Percentiles rank a stretch among this genome's conserved stretches.
Conservation (phyloP, 805 yeast species). For the Candida boleticola region DNA sequence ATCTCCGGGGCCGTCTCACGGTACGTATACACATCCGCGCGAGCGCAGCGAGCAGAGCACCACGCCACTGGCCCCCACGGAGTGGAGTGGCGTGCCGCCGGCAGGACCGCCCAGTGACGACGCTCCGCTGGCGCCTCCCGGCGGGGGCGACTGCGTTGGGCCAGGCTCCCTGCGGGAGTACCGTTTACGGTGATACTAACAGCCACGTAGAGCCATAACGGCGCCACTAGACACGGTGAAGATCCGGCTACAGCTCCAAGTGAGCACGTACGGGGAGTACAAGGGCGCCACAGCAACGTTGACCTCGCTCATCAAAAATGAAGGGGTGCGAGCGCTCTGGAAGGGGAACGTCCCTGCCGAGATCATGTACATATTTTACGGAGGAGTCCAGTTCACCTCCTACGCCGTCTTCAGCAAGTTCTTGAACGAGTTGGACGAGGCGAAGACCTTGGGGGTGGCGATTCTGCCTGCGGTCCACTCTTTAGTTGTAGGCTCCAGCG, state of each 20-base stretch:
- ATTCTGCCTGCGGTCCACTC: conserved; percentile 43
- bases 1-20: conserved; percentile 58
- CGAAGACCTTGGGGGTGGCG: conserved; percentile 8
- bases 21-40: no score
- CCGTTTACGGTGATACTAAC: conserved; percentile 17
- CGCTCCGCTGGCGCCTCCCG: not conserved
- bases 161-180: not conserved
- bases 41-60: no score
- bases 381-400: conserved; percentile 79
- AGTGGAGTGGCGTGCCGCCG: no score
- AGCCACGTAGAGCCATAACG: conserved; percentile 46
- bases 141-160: not conserved
- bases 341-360: conserved; percentile 95
- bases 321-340: conserved; percentile 83
- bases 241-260: conserved; percentile 68
- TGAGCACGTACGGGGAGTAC: conserved; percentile 14
- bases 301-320: conserved; percentile 48
- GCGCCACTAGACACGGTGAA: conserved; percentile 83
- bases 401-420: conserved; percentile 54
- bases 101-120: no score
- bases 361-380: conserved; percentile 77
- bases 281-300: conserved; percentile 38
- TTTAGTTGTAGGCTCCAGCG: conserved; percentile 63
- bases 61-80: no score
- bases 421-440: conserved; percentile 30